phyloP scores from a whole-genome alignment of 73 alveolate species.

The Tetrahymena elliotti region DNA sequence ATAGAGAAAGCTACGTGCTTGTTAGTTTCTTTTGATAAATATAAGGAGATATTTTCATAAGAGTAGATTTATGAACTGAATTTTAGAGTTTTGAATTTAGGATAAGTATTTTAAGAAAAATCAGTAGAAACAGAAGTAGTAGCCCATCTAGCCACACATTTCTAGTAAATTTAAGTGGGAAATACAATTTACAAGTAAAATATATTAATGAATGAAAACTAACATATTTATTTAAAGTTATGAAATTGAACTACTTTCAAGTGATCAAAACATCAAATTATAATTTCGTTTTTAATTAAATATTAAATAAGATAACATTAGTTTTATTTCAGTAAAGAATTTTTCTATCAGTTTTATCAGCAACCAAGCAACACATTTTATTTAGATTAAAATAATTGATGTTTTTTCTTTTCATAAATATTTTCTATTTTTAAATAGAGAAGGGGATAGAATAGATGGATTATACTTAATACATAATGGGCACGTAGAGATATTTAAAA shows the following conservation, averaged over 20 bases:
- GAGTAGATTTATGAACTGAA: neutral
- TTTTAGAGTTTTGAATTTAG: neutral
- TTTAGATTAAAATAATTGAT: too few species aligned
- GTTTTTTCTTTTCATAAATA: too few species aligned
- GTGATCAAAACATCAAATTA: neutral
- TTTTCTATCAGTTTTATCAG: neutral
- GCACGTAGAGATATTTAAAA: neutral
- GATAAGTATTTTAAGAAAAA: neutral
- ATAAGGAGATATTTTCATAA: neutral
- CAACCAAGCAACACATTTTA: too few species aligned
- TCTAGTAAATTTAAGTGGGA: neutral
- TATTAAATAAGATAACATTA: neutral
- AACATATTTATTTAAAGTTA: too few species aligned
- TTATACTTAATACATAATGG: neutral
- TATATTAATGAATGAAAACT: neutral
- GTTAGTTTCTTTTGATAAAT: neutral
- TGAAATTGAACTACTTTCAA: neutral
- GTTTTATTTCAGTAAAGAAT: neutral
- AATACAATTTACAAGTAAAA: neutral
- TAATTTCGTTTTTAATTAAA: neutral
- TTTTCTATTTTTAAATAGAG: neutral
- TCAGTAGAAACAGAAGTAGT: neutral
- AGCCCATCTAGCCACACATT: neutral
- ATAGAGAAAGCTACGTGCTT: neutral
- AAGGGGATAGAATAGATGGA: neutral